Base-by-base conservation (phyloP, 169 alveolate species). In the Theileria parva region DNA sequence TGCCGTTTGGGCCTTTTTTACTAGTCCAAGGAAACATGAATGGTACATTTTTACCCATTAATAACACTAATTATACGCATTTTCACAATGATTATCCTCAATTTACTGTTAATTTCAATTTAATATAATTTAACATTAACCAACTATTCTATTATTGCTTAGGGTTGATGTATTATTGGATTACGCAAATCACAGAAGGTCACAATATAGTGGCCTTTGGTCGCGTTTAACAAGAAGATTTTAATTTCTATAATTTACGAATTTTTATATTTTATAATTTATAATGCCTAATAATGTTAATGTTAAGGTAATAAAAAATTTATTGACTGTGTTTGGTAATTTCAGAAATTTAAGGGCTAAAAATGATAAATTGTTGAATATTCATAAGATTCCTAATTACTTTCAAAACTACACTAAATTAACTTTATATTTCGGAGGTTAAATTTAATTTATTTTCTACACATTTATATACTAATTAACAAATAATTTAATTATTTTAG, bases 131-230 rank as follows among this genome's bases (percentile, higher is more conserved):
- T 21, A 12, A 11, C 0, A 13, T 0, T 21, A 17, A 2, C n/a
- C n/a, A 12, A 9, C 27, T 34, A 19, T 44, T 50, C 12, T 63
- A 80, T 37, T 13, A 17, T 17, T 9, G 12, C 53, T 4, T 67
- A 85, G 91, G 91, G 91, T 85, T 19, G 91, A 85, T 48, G 87
- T 85, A 1, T 66, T 85, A 12, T 59, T 85, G 87, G 91, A 85
- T 73, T 85, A 85, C 53, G 70, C 86, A 53, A 65, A 77, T 50
- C 91, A 85, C 48, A 77, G 87, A 77, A 53, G 91, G 5, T 71
- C 85, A 25, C 87, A 78, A 84, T 85, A 85, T 74, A 78, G 91
- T 53, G 91, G 91, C 2, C 76, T 85, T 0, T 77, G 87, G 91
- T 75, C 86, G 1, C 78, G 59, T 57, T 37, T 85, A n/a, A n/a